Percentiles rank a stretch among this genome's conserved stretches.
Conservation (phyloP, 2,329 filamentous ascomycete species). For the Achaetomium macrosporum region DNA sequence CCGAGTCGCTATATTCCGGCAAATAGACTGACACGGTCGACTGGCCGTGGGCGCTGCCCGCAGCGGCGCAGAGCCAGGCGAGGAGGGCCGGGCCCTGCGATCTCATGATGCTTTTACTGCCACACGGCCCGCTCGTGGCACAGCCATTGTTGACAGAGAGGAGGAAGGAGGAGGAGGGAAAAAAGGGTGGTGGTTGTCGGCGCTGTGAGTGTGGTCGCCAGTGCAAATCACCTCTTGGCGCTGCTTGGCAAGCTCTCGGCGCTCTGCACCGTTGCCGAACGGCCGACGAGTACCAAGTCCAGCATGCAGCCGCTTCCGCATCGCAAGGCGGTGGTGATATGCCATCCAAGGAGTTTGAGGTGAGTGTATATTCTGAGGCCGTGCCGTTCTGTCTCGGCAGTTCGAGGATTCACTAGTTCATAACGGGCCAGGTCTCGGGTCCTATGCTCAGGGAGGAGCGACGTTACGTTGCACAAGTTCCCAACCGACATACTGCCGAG, state of each 20-base stretch:
- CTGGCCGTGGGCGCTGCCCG: slow-evolving; percentile 7
- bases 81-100: slow-evolving; percentile 5
- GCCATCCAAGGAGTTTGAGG: too few species aligned
- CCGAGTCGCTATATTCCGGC: slow-evolving; percentile 37
- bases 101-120: slow-evolving; percentile 12
- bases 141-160: slow-evolving; percentile 3
- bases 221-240: slow-evolving; percentile 15
- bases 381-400: too few species aligned
- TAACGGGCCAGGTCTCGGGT: too few species aligned
- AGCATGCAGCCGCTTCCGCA: background rate
- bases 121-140: background rate
- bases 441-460: too few species aligned
- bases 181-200: slow-evolving; percentile 3
- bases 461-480: too few species aligned
- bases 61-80: slow-evolving; percentile 13
- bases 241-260: slow-evolving; percentile 11
- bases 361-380: too few species aligned
- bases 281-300: slow-evolving; percentile 4
- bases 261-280: slow-evolving; percentile 10
- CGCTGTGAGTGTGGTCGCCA: background rate
- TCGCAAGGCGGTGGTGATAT: background rate
- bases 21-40: slow-evolving; percentile 42
- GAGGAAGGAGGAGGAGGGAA: background rate
- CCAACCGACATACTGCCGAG: too few species aligned
- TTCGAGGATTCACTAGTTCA: too few species aligned